A percentile compares a stretch with the other conserved stretches of the same genome.
phyloP scores from a whole-genome alignment of 306 rosid genomes.

The apple (Malus domestica) region DNA sequence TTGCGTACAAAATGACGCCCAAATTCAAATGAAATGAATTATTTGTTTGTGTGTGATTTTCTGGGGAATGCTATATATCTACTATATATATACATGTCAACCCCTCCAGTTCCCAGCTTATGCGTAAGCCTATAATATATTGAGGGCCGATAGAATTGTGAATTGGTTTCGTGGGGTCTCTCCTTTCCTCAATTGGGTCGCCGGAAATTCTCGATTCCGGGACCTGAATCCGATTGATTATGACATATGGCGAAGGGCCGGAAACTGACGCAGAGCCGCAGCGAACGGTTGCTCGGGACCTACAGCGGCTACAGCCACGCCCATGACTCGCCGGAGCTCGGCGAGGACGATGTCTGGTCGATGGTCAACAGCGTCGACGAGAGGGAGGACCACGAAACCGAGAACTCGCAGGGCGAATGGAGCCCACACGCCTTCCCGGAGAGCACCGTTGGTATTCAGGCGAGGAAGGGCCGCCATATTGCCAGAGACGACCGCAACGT shows the following conservation, averaged over 20 bases:
- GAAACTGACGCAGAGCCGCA: conserved; percentile 59
- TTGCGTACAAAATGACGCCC: conserved; percentile 59
- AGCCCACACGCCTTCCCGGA: conserved; percentile 13
- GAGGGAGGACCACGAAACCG: conserved; percentile 5
- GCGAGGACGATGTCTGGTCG: conserved; percentile 84
- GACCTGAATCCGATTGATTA: conserved; percentile 14
- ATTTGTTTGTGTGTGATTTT: neutral
- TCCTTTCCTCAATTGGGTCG: neutral
- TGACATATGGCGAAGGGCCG: conserved; percentile 82
- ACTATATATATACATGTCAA: conserved; percentile 41
- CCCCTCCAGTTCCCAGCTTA: conserved; percentile 13
- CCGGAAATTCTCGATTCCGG: conserved; percentile 22
- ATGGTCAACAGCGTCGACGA: conserved; percentile 27
- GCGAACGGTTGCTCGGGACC: conserved; percentile 67
- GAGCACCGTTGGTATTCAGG: conserved; percentile 15
- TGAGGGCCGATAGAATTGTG: conserved; percentile 22
- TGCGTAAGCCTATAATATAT: conserved; percentile 2
- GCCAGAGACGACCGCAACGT: conserved; percentile 25
- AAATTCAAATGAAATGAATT: conserved; percentile 75
- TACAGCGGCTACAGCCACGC: conserved; percentile 29
- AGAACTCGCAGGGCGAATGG: conserved; percentile 23
- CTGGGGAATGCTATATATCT: conserved; percentile 6
- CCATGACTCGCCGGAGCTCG: conserved; percentile 55
- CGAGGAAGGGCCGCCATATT: conserved; percentile 23
- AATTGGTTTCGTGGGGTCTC: neutral